Evolutionary conservation across 164 flowering plant species (phyloP).

Genomic region (Malania oleifera): DNA sequence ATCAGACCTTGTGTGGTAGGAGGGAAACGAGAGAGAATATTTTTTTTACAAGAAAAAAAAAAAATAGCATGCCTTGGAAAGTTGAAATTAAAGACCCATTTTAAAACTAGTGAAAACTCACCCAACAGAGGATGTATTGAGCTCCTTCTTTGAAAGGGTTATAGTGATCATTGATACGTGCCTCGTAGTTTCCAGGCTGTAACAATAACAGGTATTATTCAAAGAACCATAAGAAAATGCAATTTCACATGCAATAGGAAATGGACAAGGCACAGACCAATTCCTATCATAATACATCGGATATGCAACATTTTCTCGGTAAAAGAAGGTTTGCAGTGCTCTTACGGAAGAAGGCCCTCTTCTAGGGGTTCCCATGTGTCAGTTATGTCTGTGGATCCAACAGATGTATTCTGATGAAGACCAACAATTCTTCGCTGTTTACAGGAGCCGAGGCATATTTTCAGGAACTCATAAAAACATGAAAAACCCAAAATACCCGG

Average conservation of each 20-base stretch:
- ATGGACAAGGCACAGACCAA: background rate
- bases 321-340: conserved; percentile 2
- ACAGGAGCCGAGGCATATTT: background rate
- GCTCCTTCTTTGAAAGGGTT: conserved; percentile 67
- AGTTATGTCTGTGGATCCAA: conserved; percentile 80
- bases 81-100: too few relatives aligned
- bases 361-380: conserved; percentile 90
- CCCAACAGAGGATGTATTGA: conserved; percentile 58
- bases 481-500: background rate
- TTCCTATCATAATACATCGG: background rate
- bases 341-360: conserved; percentile 91
- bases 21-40: too few relatives aligned
- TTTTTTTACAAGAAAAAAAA: too few relatives aligned
- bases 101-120: conserved; percentile 24
- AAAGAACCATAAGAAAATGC: background rate
- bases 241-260: background rate
- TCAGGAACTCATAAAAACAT: conserved; percentile 2
- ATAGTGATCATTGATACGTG: conserved; percentile 88
- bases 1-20: too few relatives aligned
- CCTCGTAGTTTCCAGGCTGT: conserved; percentile 78
- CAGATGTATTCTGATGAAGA: conserved; percentile 75
- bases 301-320: background rate
- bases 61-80: too few relatives aligned
- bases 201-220: background rate
- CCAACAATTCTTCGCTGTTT: conserved; percentile 83